These are phyloP conservation scores for Thalassiosira oceanica DNA, from an alignment of 352 stramenopile species.

Conservation along the genomic window DNA sequence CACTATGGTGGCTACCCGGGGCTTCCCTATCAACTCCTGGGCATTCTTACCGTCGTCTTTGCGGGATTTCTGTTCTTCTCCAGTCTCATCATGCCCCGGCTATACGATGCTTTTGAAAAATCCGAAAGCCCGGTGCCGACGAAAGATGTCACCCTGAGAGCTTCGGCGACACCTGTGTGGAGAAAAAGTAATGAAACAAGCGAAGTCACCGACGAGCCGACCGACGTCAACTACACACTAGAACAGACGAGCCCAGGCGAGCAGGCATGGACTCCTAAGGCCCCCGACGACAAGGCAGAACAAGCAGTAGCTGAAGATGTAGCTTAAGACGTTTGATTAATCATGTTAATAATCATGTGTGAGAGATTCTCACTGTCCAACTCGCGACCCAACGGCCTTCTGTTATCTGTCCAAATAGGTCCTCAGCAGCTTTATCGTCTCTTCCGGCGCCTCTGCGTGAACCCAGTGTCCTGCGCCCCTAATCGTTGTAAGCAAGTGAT, in stretches of 20 bases:
- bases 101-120: conserved; percentile 29
- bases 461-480: conserved; percentile 78
- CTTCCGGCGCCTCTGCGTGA: conserved; percentile 79
- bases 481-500: conserved; percentile 80
- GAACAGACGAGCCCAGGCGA: background rate
- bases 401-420: conserved; percentile 73
- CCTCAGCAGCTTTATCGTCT: conserved; percentile 70
- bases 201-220: background rate
- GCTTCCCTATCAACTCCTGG: conserved; percentile 57
- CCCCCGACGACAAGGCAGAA: too few species aligned
- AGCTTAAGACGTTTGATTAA: too few species aligned
- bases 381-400: too few species aligned
- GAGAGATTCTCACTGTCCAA: too few species aligned
- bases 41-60: conserved; percentile 57
- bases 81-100: conserved; percentile 18
- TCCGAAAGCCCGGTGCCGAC: background rate
- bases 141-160: conserved; percentile 10
- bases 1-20: conserved; percentile 51
- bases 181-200: background rate
- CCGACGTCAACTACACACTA: background rate
- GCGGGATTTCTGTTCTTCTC: conserved; percentile 28
- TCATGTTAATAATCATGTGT: too few species aligned
- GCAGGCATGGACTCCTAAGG: background rate
- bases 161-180: background rate
- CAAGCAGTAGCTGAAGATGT: too few species aligned